Percentiles rank a stretch among this genome's conserved stretches.
Conservation (phyloP, 805 yeast species). For the Candida takata region DNA sequence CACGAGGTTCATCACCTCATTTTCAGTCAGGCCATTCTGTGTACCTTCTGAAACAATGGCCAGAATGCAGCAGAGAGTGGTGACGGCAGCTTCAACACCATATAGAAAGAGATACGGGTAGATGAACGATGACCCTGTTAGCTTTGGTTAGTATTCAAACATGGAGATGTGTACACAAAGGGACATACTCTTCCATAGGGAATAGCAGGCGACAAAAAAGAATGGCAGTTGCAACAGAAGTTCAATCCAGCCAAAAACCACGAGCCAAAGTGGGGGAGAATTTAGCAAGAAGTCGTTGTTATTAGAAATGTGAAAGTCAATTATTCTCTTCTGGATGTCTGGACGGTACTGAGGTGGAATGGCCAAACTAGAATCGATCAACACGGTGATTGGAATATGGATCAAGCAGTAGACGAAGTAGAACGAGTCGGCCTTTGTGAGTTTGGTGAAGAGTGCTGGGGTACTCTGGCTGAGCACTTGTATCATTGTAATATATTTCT, state of each 20-base stretch:
- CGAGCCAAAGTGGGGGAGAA: conserved; percentile 65
- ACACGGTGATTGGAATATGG: conserved; percentile 70
- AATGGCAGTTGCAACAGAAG: conserved; percentile 73
- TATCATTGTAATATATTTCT: not conserved
- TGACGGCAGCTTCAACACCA: conserved; percentile 76
- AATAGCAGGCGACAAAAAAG: conserved; percentile 43
- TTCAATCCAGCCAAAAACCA: conserved; percentile 65
- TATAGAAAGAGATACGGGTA: conserved; percentile 49
- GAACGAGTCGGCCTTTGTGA: conserved; percentile 31
- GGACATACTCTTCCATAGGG: conserved; percentile 29
- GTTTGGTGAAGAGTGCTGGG: conserved; percentile 10
- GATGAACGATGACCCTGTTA: conserved; percentile 18
- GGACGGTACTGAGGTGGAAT: conserved; percentile 47
- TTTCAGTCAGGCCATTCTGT: conserved; percentile 23
- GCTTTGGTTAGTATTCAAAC: conserved; percentile 5
- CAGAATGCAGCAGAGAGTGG: conserved; percentile 69
- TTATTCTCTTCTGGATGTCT: conserved; percentile 40
- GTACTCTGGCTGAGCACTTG: not conserved
- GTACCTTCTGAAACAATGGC: conserved; percentile 35
- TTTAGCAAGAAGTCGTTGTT: conserved; percentile 69
- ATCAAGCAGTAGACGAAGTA: conserved; percentile 46
- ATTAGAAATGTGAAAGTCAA: conserved; percentile 49
- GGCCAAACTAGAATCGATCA: conserved; percentile 69
- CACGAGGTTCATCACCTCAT: conserved; percentile 37
- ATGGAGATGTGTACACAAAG: conserved; percentile 1